Evolutionary conservation across 2,329 filamentous ascomycete species (phyloP), one percentile per base, ranked within the genome.

Genomic region (Fusarium sp.): DNA sequence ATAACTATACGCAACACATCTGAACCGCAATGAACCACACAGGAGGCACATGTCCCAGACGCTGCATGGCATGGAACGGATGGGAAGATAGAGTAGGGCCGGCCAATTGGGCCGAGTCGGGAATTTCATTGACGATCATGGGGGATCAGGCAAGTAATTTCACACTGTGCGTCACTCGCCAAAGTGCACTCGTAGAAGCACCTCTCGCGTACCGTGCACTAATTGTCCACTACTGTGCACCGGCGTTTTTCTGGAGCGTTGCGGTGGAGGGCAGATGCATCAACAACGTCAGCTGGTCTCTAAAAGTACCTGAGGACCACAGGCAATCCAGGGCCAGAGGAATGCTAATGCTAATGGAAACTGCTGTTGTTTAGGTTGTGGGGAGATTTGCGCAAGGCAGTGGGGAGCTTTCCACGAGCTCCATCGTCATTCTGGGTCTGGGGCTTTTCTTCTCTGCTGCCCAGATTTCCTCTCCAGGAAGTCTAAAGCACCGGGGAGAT

Each of bases 21-120:
- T 55, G 48, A 41, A 55, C 52, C 31, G 41, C 31, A 36, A 47
- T 41, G 49, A 31, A 49, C 47, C 59, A 64, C 39, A 48, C 41
- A 17, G 33, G 31, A 61, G 26, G 41, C 38, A 36, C 41, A 49
- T 22, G 41, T 58, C 24, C 59, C 64, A 52, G 70, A 63, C 62
- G 59, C 66, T 58, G 70, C 57, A 70, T 63, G 35, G 60, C 52
- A 61, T 56, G 45, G 48, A 69, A 69, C 49, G 64, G 49, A 69
- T 57, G 51, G 69, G 48, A 63, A 66, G 55, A 70, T 54, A 56
- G 58, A 73, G 68, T 78, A 78, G 66, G 66, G 73, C 76, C 76
- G 76, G 73, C 69, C 73, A 77, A 77, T 78, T 78, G 69, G 73
- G 75, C 77, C 77, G 72, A 78, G 63, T 72, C 72, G 66, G 72